These are phyloP conservation scores for Phytophthora ramorum DNA, from an alignment of 352 stramenopile species.

Conservation along the genomic window DNA sequence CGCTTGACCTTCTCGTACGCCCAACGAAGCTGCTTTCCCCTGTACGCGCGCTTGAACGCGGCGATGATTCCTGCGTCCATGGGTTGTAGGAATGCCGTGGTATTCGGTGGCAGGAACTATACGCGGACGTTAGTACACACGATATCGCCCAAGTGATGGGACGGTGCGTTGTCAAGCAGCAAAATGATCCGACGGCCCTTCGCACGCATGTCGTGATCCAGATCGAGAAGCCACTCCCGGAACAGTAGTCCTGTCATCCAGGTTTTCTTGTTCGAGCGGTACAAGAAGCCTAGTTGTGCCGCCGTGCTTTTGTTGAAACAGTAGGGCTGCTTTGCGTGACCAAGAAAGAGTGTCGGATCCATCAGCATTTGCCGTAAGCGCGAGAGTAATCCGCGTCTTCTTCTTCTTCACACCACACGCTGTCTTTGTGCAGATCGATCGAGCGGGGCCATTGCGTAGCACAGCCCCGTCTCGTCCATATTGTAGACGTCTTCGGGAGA, in stretches of 20 bases:
- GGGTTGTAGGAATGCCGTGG: conserved; percentile 7
- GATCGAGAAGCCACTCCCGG: conserved; percentile 11
- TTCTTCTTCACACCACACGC: conserved; percentile 9
- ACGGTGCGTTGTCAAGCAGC: conserved; percentile 12
- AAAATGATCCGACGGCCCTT: not conserved
- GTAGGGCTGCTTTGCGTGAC: not conserved
- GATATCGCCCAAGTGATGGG: not conserved
- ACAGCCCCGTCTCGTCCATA: conserved; percentile 11
- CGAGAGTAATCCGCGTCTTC: conserved; percentile 10
- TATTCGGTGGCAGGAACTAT: conserved; percentile 13
- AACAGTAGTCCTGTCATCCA: conserved; percentile 18
- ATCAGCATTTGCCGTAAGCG: conserved; percentile 20
- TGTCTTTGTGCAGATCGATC: conserved; percentile 7
- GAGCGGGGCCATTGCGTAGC: conserved; percentile 12
- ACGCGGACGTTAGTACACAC: conserved; percentile 11
- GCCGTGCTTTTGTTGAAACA: conserved; percentile 7
- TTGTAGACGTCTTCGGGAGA: conserved; percentile 5
- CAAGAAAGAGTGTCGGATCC: conserved; percentile 8
- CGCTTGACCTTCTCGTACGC: too few relatives aligned
- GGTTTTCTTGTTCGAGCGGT: conserved; percentile 11
- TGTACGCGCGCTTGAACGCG: too few relatives aligned
- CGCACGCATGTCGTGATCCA: conserved; percentile 11
- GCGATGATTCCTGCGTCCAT: too few relatives aligned
- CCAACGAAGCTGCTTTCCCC: too few relatives aligned
- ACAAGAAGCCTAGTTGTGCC: conserved; percentile 7